These are phyloP conservation scores for Xylariaceae sp. DNA, from an alignment of 2,329 filamentous ascomycete species.

Conservation along the genomic window DNA sequence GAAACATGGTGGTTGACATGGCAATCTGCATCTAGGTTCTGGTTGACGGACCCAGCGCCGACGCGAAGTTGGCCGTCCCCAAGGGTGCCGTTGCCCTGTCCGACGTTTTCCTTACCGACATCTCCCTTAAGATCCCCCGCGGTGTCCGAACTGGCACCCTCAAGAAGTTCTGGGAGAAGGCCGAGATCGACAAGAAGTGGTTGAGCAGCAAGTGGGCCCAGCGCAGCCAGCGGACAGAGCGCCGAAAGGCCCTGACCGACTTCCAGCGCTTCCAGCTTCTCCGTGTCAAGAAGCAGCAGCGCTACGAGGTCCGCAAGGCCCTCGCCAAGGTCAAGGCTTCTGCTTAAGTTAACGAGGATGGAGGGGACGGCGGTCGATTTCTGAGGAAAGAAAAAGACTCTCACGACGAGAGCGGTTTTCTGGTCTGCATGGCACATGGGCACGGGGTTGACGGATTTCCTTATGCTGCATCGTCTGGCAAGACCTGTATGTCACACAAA, in stretches of 20 bases:
- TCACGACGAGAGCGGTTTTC: slow-evolving; percentile 20
- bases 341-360: slow-evolving; percentile 50
- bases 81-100: slow-evolving; percentile 81
- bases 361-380: slow-evolving; percentile 13
- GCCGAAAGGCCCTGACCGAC: slow-evolving; percentile 88
- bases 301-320: slow-evolving; percentile 96
- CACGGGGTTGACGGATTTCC: slow-evolving; percentile 55
- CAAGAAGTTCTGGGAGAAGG: slow-evolving; percentile 85
- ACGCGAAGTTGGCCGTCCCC: slow-evolving; percentile 72
- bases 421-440: slow-evolving; percentile 34
- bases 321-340: slow-evolving; percentile 86
- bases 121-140: slow-evolving; percentile 82
- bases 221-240: slow-evolving; percentile 79
- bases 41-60: slow-evolving; percentile 86
- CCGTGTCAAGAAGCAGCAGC: slow-evolving; percentile 98
- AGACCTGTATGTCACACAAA: slow-evolving; percentile 60
- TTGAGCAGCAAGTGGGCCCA: slow-evolving; percentile 88
- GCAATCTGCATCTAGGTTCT: slow-evolving; percentile 62
- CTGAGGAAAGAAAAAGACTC: slow-evolving; percentile 37
- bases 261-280: slow-evolving; percentile 99
- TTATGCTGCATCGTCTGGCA: slow-evolving; percentile 47
- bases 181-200: slow-evolving; percentile 90
- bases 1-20: slow-evolving; percentile 29
- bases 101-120: slow-evolving; percentile 80
- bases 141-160: slow-evolving; percentile 76